Evolutionary conservation across 1,284 basidiomycete species (phyloP), one percentile per base, ranked within the genome.

Genomic region (Irpex sp.): DNA sequence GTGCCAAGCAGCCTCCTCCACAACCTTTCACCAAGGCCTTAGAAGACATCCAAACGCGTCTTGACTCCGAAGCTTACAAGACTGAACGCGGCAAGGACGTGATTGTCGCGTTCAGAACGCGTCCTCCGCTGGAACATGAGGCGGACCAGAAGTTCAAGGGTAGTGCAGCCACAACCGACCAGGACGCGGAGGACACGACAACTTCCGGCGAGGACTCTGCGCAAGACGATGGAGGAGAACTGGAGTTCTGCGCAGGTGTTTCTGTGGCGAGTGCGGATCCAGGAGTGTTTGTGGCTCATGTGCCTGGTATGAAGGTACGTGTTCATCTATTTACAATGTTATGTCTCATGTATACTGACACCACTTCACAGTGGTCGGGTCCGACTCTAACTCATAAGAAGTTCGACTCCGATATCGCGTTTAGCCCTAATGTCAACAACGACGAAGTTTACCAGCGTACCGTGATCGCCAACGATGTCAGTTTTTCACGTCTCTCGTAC

Each of bases 391-490:
- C 70, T 5, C 74, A 75, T 61, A 75, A 74, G 62, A 33, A 66
- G 14, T 75, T 73, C 60, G 69, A 70, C 39, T 66, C 73, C 21
- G 74, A 75, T 58, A 61, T 74, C 45, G 73, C 71, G 1, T 74
- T 75, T 59, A 72, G 71, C 1, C 72, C 74, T 5, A 68, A 71
- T 7, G 57, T 70, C 9, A 61, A 59, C 33, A 75, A 74, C 58
- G 74, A 75, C 37, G 72, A 73, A 48, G 72, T 75, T 2, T 75
- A 75, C 58, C 67, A 73, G 60, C 67, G 72, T 1, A 69, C 72
- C 1, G 73, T 75, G 4, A 64, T 68, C 12, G 68, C 67, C 9
- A 70, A 70, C 61, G 71, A 72, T 47, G 74, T 73, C 39, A 21
- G 71, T 66, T n/a, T 36, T 14, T 35, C 4, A n/a, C 52, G 59